phyloP scores from a whole-genome alignment of 192 early-diverging fungal genomes.

The Phlyctochytrium bullatum region DNA sequence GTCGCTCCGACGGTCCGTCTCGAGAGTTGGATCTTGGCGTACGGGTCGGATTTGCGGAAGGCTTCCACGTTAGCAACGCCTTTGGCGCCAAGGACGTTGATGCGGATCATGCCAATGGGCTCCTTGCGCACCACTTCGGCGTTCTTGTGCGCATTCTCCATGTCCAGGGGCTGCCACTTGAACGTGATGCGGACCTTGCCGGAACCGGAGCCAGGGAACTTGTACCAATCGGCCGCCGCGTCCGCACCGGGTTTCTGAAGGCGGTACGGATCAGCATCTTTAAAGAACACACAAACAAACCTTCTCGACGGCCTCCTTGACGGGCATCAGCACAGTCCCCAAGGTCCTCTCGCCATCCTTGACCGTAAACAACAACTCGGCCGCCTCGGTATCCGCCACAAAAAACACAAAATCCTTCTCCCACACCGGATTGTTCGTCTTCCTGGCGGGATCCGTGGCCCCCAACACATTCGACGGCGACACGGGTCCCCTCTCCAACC shows the following conservation, averaged over 20 bases:
- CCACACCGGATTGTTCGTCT: slow-evolving; percentile 81
- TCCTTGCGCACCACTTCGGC: slow-evolving; percentile 40
- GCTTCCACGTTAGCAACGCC: slow-evolving; percentile 83
- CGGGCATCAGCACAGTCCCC: slow-evolving; percentile 39
- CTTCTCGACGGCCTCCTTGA: slow-evolving; percentile 43
- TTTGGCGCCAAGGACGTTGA: slow-evolving; percentile 72
- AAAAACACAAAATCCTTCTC: slow-evolving; percentile 64
- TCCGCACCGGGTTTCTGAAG: slow-evolving; percentile 19
- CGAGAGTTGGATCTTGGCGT: slow-evolving; percentile 69
- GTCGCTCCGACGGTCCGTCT: slow-evolving; percentile 69
- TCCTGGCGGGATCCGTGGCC: slow-evolving; percentile 63
- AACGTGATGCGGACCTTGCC: slow-evolving; percentile 63
- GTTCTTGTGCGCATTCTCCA: slow-evolving; percentile 57
- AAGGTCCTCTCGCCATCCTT: slow-evolving; percentile 45
- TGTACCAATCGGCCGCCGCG: slow-evolving; percentile 59
- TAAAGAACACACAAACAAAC: slow-evolving; percentile 22
- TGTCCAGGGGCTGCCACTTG: slow-evolving; percentile 79
- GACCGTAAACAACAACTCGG: slow-evolving; percentile 61
- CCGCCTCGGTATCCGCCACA: slow-evolving; percentile 63
- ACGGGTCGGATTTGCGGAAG: slow-evolving; percentile 85
- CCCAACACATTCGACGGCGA: slow-evolving; percentile 9
- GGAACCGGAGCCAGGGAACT: slow-evolving; percentile 42
- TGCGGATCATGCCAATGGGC: slow-evolving; percentile 76
- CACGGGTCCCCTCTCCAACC: slow-evolving; percentile 6
- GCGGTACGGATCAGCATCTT: slow-evolving; percentile 22